Evolutionary conservation across 2,329 filamentous ascomycete species (phyloP).

Genomic region (Colletotrichum limetticola): DNA sequence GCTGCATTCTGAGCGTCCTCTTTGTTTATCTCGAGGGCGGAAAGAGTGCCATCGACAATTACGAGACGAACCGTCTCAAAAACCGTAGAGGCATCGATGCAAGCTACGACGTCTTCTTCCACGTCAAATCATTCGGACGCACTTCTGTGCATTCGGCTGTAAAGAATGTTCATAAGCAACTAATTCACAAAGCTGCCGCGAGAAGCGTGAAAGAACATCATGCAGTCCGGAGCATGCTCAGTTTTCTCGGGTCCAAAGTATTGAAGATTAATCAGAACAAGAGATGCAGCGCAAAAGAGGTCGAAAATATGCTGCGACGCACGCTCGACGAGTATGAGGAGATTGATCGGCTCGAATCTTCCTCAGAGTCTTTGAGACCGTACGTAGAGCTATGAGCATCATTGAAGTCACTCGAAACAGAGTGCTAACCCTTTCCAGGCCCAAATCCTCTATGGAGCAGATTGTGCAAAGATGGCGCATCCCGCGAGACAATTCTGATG

Average conservation of each 20-base stretch:
- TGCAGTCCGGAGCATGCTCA: background rate
- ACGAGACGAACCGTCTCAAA: background rate
- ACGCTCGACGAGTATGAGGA: background rate
- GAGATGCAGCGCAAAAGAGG: background rate
- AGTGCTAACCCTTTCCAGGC: background rate
- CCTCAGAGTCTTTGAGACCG: background rate
- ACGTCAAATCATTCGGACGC: background rate
- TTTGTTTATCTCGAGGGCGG: conserved; percentile 48
- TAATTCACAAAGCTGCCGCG: background rate
- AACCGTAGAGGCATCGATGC: background rate
- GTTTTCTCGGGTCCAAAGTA: background rate
- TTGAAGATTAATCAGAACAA: background rate
- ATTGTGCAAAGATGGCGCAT: background rate
- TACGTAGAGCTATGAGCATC: background rate
- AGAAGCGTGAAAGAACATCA: background rate
- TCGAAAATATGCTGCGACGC: background rate
- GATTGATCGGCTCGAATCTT: background rate
- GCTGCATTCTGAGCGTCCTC: conserved; percentile 51
- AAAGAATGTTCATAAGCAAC: background rate
- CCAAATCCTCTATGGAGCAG: background rate
- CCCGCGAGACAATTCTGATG: background rate
- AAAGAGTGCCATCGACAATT: background rate
- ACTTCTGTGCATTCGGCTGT: background rate
- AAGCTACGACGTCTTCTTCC: background rate
- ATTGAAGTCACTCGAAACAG: background rate